These are phyloP conservation scores for Prillingera fragicola DNA, from an alignment of 1,284 basidiomycete genomes.

Conservation along the genomic window DNA sequence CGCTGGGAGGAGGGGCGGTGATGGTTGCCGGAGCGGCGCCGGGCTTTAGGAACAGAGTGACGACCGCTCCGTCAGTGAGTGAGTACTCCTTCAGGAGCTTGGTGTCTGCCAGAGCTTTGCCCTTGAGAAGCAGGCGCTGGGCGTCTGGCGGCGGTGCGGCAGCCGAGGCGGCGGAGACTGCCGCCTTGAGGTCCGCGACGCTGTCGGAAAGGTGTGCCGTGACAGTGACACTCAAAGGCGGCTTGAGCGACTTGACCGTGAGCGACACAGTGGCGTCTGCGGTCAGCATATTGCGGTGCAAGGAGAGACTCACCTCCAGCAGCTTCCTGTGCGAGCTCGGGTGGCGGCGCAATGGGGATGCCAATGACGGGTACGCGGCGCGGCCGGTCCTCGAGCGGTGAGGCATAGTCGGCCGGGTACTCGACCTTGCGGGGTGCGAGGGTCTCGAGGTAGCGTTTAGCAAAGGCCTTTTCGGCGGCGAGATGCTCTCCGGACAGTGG, in stretches of 20 bases:
- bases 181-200: slow-evolving; percentile 68
- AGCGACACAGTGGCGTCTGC: slow-evolving; percentile 55
- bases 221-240: slow-evolving; percentile 67
- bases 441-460: slow-evolving; percentile 64
- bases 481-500: slow-evolving; percentile 51
- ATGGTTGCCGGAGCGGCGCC: slow-evolving; percentile 51
- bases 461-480: slow-evolving; percentile 61
- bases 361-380: slow-evolving; percentile 67
- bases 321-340: slow-evolving; percentile 10
- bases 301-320: neutral
- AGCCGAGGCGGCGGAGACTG: slow-evolving; percentile 56
- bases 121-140: slow-evolving; percentile 81
- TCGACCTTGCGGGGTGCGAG: slow-evolving; percentile 63
- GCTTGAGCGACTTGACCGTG: slow-evolving; percentile 83
- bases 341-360: slow-evolving; percentile 42
- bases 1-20: neutral
- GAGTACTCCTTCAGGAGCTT: slow-evolving; percentile 84
- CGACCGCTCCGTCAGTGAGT: slow-evolving; percentile 67
- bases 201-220: slow-evolving; percentile 66
- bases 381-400: slow-evolving; percentile 63
- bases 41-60: slow-evolving; percentile 78
- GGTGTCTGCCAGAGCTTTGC: slow-evolving; percentile 78
- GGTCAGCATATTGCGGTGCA: slow-evolving; percentile 4
- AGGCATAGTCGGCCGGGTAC: slow-evolving; percentile 69
- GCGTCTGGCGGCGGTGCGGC: slow-evolving; percentile 62